A percentile compares a stretch with the other conserved stretches of the same genome.
These are phyloP conservation scores for Coemansia sp. DNA, from an alignment of 192 early-diverging fungal genomes.

Conservation along the genomic window DNA sequence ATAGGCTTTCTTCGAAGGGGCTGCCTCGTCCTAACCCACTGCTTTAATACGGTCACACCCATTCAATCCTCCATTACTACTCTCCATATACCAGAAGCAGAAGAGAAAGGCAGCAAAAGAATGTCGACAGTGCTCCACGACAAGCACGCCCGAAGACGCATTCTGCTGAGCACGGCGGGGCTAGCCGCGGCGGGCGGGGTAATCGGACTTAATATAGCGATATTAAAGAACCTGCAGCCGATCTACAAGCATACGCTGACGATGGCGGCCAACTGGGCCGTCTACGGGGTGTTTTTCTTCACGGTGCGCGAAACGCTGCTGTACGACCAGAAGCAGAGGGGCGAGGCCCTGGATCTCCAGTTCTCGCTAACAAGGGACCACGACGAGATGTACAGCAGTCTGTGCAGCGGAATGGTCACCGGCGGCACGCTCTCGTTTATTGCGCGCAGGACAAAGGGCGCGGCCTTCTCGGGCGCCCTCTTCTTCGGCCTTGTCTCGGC, in stretches of 20 bases:
- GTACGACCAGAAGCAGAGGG: conserved; percentile 58
- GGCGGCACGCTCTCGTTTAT: conserved; percentile 61
- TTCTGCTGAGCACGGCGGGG: conserved; percentile 32
- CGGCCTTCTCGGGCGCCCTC: conserved; percentile 57
- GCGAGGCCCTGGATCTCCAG: conserved; percentile 56
- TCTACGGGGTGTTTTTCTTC: conserved; percentile 38
- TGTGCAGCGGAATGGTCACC: conserved; percentile 60
- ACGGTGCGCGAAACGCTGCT: conserved; percentile 63
- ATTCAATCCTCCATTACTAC: neutral
- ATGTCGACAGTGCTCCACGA: conserved; percentile 14
- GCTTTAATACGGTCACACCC: neutral
- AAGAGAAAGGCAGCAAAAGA: neutral
- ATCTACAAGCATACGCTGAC: conserved; percentile 30
- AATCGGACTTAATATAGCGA: conserved; percentile 44
- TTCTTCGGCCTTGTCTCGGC: conserved; percentile 58
- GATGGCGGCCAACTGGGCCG: conserved; percentile 48
- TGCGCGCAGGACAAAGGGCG: conserved; percentile 56
- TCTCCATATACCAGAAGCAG: neutral
- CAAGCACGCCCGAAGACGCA: conserved; percentile 26
- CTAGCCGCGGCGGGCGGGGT: conserved; percentile 27
- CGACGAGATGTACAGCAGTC: conserved; percentile 66
- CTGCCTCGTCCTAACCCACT: neutral
- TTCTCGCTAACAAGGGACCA: conserved; percentile 60
- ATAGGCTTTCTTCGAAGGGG: too few relatives aligned
- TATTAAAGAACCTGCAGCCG: conserved; percentile 49